These are phyloP conservation scores for Blastomyces gilchristii DNA, from an alignment of 2,329 filamentous ascomycete species.

Conservation along the genomic window DNA sequence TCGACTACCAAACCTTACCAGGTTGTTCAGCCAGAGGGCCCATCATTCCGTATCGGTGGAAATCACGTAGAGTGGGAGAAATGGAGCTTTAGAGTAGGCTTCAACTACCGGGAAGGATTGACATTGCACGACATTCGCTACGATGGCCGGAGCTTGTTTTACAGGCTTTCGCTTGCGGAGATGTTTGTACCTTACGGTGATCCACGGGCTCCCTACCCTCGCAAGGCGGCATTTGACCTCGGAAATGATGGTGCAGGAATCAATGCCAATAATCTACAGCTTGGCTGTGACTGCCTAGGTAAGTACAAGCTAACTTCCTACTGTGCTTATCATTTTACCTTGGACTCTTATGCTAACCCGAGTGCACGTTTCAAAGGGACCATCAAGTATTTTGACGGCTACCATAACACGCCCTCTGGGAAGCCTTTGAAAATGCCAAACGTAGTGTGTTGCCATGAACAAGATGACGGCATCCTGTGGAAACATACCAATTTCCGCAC, in stretches of 20 bases:
- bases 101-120: conserved; percentile 53
- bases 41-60: conserved; percentile 49
- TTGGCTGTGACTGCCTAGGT: conserved; percentile 36
- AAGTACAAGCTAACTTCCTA: neutral
- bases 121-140: conserved; percentile 62
- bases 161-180: conserved; percentile 57
- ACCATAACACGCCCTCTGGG: conserved; percentile 46
- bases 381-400: conserved; percentile 55
- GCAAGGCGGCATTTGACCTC: conserved; percentile 63
- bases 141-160: conserved; percentile 54
- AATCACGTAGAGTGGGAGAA: conserved; percentile 50
- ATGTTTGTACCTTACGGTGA: conserved; percentile 62
- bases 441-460: conserved; percentile 56
- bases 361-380: conserved; percentile 46
- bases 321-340: neutral
- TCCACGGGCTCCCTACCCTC: conserved; percentile 53
- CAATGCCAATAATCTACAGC: conserved; percentile 55
- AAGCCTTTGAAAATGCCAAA: conserved; percentile 48
- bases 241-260: conserved; percentile 59
- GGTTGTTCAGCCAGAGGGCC: conserved; percentile 59
- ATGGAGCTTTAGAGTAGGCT: conserved; percentile 56
- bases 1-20: conserved; percentile 54
- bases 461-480: conserved; percentile 56
- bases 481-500: conserved; percentile 61
- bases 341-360: conserved; percentile 5